A percentile compares a stretch with the other conserved stretches of the same genome.
Evolutionary conservation across 495 filamentous ascomycete species (phyloP).

Genomic region (Barbatosphaeria neglecta): DNA sequence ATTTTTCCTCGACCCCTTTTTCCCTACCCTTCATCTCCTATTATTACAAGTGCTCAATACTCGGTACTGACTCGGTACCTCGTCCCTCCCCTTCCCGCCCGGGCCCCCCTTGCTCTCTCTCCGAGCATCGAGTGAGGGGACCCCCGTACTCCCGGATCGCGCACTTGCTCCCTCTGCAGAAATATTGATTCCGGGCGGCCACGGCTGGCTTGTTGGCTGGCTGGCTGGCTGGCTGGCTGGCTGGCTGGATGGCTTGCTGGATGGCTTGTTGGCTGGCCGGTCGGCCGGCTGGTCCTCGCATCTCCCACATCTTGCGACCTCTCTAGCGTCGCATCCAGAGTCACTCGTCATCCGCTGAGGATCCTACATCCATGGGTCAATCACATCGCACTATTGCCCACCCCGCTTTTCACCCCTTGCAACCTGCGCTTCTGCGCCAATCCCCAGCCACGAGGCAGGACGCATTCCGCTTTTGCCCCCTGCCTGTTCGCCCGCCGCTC

Average conservation of each 20-base stretch:
- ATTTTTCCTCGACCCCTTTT: too few species aligned
- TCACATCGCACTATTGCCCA: conserved; percentile 23
- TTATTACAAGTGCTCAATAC: too few species aligned
- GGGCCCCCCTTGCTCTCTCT: too few species aligned
- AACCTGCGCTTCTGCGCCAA: conserved; percentile 11
- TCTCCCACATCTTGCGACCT: not conserved
- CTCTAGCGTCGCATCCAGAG: not conserved
- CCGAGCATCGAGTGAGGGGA: too few species aligned
- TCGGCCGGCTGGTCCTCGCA: too few species aligned
- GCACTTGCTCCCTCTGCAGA: not conserved
- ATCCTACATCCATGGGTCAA: conserved; percentile 18
- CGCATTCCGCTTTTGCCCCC: conserved; percentile 5
- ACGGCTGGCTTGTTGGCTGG: not conserved
- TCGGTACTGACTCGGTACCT: too few species aligned
- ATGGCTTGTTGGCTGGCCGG: too few species aligned
- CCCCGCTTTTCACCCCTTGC: conserved; percentile 21
- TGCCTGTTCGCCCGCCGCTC: not conserved
- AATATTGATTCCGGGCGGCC: not conserved
- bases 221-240: too few species aligned
- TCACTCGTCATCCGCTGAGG: conserved; percentile 8
- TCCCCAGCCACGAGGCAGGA: conserved; percentile 8
- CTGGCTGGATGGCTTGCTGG: too few species aligned
- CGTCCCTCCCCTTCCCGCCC: too few species aligned
- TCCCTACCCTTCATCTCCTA: too few species aligned
- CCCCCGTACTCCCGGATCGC: too few species aligned